Base-by-base conservation (phyloP, 2,329 filamentous ascomycete genomes). In the Colletotrichum karsti region DNA sequence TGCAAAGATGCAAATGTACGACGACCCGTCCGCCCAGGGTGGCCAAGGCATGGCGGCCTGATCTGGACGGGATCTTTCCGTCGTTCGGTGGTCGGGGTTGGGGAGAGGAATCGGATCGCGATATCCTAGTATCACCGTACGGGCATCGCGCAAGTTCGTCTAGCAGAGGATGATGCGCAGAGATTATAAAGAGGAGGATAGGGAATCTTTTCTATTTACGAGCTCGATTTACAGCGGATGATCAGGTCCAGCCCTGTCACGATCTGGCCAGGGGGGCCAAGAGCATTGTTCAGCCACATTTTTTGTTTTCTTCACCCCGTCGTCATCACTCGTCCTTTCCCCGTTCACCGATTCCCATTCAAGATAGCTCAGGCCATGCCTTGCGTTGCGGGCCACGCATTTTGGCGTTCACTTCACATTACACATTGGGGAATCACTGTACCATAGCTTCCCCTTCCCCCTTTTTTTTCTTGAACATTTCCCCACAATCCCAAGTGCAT, bases 1-100 rank as follows among this genome's bases (percentile, higher is more conserved):
- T 72, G 85, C 87, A 51, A 90, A 87, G 59, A 75, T 94, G 54
- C 77, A 79, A 42, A 70, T 80, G 50, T 72, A 71, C 20, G 70
- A 70, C 35, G 54, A 50, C 7, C 51, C 33, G 13, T 41, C 60
- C 13, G 26, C 22, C 12, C 64, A 20, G 8, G 53, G 22, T 22
- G 24, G 5, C 7, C 41, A 67, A 30, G 22, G 22, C 4, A 15
- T 37, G 15, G 24, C 54, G 30, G 60, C 53, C 30, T 26, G 24
- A 22, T 51, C 15, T 33, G 24, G 15, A n/a, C n/a, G n/a, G n/a
- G n/a, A n/a, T n/a, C n/a, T n/a, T n/a, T n/a, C n/a, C n/a, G n/a
- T n/a, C n/a, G n/a, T n/a, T n/a, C n/a, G n/a, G n/a, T n/a, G n/a
- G n/a, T n/a, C n/a, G n/a, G n/a, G n/a, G n/a, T n/a, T n/a, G n/a